A percentile compares a stretch with the other conserved stretches of the same genome.
phyloP scores from a whole-genome alignment of 2,329 filamentous ascomycete species.

The Aspergillus ochraceus region DNA sequence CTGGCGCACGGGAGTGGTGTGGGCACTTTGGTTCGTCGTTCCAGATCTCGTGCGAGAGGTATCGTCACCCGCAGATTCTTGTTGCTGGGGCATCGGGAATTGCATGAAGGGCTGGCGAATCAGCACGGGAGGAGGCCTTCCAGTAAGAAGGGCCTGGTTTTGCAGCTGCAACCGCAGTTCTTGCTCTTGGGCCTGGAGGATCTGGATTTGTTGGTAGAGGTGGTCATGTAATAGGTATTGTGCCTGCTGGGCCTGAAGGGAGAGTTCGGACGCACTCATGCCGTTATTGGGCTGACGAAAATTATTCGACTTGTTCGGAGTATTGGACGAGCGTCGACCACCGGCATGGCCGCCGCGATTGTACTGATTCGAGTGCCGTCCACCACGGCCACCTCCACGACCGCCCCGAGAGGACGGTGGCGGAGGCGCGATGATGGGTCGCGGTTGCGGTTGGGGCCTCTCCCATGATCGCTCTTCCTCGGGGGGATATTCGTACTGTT shows the following conservation, averaged over 20 bases:
- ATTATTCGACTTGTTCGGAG: conserved; percentile 46
- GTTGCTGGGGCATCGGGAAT: conserved; percentile 40
- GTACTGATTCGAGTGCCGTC: conserved; percentile 49
- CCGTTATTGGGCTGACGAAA: conserved; percentile 39
- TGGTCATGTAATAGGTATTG: conserved; percentile 51
- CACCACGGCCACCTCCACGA: conserved; percentile 51
- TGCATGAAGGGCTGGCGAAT: conserved; percentile 45
- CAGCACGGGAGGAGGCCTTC: conserved; percentile 39
- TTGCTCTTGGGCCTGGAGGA: conserved; percentile 52
- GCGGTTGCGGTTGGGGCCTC: conserved; percentile 56
- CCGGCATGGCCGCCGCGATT: conserved; percentile 49
- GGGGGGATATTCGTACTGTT: conserved; percentile 83
- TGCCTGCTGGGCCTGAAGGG: conserved; percentile 47
- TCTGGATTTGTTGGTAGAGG: conserved; percentile 51
- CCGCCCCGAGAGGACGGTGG: conserved; percentile 47
- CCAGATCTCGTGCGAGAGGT: conserved; percentile 37
- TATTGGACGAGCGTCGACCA: conserved; percentile 58
- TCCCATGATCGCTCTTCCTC: conserved; percentile 67
- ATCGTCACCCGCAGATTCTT: conserved; percentile 36
- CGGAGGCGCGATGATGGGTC: conserved; percentile 51
- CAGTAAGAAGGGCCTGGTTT: conserved; percentile 45
- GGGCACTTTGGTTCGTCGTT: conserved; percentile 37
- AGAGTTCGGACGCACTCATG: conserved; percentile 39
- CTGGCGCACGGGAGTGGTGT: conserved; percentile 33
- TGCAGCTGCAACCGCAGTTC: conserved; percentile 49